These are phyloP conservation scores for Apiospora malaysiana DNA, from an alignment of 2,329 filamentous ascomycete species.

Conservation along the genomic window DNA sequence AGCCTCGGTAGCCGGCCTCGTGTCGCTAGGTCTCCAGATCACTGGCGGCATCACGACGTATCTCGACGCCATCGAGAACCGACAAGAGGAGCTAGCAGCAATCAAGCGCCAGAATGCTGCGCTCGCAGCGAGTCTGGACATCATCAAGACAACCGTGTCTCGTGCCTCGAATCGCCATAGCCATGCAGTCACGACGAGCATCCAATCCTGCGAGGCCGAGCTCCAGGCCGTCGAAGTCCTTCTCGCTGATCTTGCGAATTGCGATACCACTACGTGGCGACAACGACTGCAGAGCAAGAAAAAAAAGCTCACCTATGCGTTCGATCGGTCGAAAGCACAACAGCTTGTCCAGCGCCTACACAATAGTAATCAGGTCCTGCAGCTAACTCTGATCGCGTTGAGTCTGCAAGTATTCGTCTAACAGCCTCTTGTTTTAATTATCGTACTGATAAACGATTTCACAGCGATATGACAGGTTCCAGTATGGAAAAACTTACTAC, in stretches of 20 bases:
- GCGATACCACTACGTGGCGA: slow-evolving; percentile 20
- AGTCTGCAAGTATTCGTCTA: not conserved
- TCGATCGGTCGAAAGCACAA: slow-evolving; percentile 20
- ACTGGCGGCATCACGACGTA: not conserved
- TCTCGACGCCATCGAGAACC: slow-evolving; percentile 13
- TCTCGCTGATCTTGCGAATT: slow-evolving; percentile 19
- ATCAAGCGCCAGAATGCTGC: slow-evolving; percentile 10
- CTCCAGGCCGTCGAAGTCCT: slow-evolving; percentile 17
- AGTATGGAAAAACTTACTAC: no score
- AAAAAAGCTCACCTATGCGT: slow-evolving; percentile 23
- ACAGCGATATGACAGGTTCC: no score
- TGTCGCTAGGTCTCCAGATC: slow-evolving; percentile 20
- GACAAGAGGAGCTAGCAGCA: slow-evolving; percentile 1
- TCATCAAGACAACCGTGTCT: not conserved
- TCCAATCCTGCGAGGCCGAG: slow-evolving; percentile 20
- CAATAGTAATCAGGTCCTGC: slow-evolving; percentile 15
- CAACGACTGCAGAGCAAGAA: slow-evolving; percentile 19
- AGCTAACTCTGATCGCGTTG: slow-evolving; percentile 19
- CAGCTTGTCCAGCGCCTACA: slow-evolving; percentile 21
- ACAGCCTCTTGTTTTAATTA: no score
- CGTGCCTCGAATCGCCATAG: not conserved
- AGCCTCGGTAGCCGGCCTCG: slow-evolving; percentile 23
- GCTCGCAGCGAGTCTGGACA: slow-evolving; percentile 8
- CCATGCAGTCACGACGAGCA: not conserved
- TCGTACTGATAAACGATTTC: no score